These are phyloP conservation scores for Apiospora hydei DNA, from an alignment of 2,329 filamentous ascomycete genomes.

Conservation along the genomic window DNA sequence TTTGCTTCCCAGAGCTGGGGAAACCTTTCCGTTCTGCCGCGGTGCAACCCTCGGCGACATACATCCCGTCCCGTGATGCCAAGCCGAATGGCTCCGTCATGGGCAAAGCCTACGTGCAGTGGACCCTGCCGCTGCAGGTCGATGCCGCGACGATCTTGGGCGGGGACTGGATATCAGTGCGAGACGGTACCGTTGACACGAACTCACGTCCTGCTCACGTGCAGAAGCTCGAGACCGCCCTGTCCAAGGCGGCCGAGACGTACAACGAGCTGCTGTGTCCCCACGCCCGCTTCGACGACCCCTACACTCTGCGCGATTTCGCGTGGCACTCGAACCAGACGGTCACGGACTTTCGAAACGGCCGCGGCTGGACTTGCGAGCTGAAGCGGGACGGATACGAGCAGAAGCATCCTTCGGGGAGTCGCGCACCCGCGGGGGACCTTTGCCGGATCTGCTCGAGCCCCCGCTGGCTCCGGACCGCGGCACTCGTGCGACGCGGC, in stretches of 20 bases:
- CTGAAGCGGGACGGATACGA: too few relatives aligned
- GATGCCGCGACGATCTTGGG: not conserved
- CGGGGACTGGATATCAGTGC: not conserved
- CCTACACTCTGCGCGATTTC: not conserved
- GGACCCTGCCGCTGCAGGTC: not conserved
- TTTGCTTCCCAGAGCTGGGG: not conserved
- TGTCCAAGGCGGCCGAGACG: not conserved
- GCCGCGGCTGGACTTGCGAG: too few relatives aligned
- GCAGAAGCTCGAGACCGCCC: not conserved
- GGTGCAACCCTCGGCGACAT: not conserved
- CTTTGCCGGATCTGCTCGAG: not conserved
- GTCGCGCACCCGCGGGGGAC: too few relatives aligned
- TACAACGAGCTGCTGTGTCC: not conserved
- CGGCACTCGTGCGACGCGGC: too few relatives aligned
- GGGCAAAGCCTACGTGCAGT: not conserved
- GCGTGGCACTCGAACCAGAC: not conserved
- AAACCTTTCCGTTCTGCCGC: not conserved
- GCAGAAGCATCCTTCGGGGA: too few relatives aligned
- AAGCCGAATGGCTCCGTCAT: too few relatives aligned
- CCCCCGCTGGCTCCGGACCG: not conserved
- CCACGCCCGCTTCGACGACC: not conserved
- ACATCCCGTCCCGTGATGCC: too few relatives aligned
- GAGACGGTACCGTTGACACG: too few relatives aligned
- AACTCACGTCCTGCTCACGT: not conserved
- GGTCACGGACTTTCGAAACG: not conserved